A percentile compares a stretch with the other conserved stretches of the same genome.
Evolutionary conservation across 2,329 filamentous ascomycete species (phyloP).

Genomic region (Diaporthe capsici): DNA sequence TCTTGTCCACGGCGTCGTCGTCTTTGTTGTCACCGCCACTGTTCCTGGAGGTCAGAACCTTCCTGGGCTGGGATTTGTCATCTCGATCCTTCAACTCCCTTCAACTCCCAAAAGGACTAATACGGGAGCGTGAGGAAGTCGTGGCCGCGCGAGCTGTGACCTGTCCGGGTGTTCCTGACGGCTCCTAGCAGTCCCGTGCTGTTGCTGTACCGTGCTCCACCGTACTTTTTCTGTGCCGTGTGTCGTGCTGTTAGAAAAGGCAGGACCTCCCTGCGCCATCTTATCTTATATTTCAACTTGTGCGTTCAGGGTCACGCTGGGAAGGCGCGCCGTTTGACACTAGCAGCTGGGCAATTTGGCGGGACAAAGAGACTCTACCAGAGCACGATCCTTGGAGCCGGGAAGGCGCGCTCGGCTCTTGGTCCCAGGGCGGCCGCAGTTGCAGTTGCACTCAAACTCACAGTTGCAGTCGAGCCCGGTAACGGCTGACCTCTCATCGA

Average conservation of each 20-base stretch:
- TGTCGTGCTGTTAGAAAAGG: slow-evolving; percentile 10
- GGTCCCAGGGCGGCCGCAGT: slow-evolving; percentile 7
- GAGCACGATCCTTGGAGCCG: slow-evolving; percentile 28
- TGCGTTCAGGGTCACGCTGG: slow-evolving; percentile 15
- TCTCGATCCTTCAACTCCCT: slow-evolving; percentile 31
- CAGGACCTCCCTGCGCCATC: slow-evolving; percentile 1
- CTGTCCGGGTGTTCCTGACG: slow-evolving; percentile 1
- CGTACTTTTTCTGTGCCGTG: slow-evolving; percentile 16
- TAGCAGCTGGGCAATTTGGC: slow-evolving; percentile 33
- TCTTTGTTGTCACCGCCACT: slow-evolving; percentile 1
- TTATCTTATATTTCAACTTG: slow-evolving; percentile 1
- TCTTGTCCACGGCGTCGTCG: neutral
- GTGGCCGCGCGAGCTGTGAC: slow-evolving; percentile 9
- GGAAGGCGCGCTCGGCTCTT: slow-evolving; percentile 22
- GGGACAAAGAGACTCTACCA: slow-evolving; percentile 24
- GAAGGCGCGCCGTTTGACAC: slow-evolving; percentile 27
- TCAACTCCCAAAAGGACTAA: slow-evolving; percentile 17
- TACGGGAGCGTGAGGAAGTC: slow-evolving; percentile 1
- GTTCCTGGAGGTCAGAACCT: neutral
- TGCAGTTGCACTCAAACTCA: neutral
- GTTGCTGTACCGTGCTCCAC: neutral
- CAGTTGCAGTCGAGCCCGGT: slow-evolving; percentile 4
- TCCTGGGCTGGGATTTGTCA: slow-evolving; percentile 13
- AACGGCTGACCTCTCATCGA: slow-evolving; percentile 11
- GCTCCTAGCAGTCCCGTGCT: neutral